These are phyloP conservation scores for Sanghuangporus weigelae DNA, from an alignment of 1,284 basidiomycete species.

Conservation along the genomic window DNA sequence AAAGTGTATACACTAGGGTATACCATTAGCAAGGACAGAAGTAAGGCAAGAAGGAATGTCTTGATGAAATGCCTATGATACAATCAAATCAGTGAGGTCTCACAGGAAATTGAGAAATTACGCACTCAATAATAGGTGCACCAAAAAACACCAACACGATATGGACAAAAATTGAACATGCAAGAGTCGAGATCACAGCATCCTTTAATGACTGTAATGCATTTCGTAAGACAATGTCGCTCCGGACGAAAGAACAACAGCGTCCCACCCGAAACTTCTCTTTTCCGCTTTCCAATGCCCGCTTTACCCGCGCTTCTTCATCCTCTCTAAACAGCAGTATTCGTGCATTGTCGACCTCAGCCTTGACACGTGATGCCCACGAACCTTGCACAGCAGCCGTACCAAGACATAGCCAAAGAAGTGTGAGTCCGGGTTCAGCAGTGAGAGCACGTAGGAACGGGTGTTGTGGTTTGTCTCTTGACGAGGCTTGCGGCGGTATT, in stretches of 20 bases:
- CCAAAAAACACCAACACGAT: conserved; percentile 63
- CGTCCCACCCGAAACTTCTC: conserved; percentile 29
- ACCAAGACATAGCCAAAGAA: conserved; percentile 58
- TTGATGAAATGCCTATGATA: conserved; percentile 44
- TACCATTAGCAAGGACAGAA: conserved; percentile 62
- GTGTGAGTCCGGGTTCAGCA: conserved; percentile 51
- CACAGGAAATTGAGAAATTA: conserved; percentile 17
- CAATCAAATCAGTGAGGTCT: no score
- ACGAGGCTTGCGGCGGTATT: conserved; percentile 33
- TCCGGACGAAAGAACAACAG: background rate
- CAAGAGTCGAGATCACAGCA: conserved; percentile 51
- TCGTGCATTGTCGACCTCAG: conserved; percentile 39
- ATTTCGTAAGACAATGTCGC: background rate
- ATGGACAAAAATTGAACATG: conserved; percentile 44
- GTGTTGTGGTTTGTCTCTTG: conserved; percentile 58
- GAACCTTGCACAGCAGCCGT: conserved; percentile 56
- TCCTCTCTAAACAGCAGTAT: conserved; percentile 17
- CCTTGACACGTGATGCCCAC: conserved; percentile 66
- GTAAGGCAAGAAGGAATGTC: conserved; percentile 64
- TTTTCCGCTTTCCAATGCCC: conserved; percentile 19
- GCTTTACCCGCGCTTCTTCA: conserved; percentile 29
- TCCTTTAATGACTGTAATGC: conserved; percentile 37
- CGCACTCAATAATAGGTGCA: conserved; percentile 62
- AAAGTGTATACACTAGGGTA: conserved; percentile 69
- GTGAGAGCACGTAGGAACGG: conserved; percentile 66